Evolutionary conservation across 1,284 basidiomycete species (phyloP).

Genomic region (Wolfiporia cocos): DNA sequence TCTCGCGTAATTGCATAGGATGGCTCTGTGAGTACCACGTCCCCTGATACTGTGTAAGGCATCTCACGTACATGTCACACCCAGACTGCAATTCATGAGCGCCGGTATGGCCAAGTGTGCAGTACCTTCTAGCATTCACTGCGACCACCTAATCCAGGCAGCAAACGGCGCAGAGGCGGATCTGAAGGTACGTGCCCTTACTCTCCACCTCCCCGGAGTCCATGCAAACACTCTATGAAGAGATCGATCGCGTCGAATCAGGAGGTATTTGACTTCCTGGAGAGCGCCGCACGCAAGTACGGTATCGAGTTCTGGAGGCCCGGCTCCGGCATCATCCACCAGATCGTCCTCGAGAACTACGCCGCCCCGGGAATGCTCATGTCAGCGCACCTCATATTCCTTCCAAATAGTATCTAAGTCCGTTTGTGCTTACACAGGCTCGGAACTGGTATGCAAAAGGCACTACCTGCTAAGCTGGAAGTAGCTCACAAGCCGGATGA

Average conservation of each 20-base stretch:
- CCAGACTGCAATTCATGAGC: conserved; percentile 96
- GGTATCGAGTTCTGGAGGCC: conserved; percentile 96
- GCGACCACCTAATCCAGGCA: conserved; percentile 97
- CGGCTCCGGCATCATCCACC: conserved; percentile 95
- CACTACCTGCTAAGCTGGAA: conserved; percentile 28
- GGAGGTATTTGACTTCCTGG: conserved; percentile 98
- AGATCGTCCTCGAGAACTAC: conserved; percentile 98
- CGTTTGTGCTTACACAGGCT: conserved; percentile 42
- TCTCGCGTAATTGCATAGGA: no score
- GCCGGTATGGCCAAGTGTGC: conserved; percentile 84
- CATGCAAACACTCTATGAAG: conserved; percentile 30
- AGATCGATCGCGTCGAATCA: conserved; percentile 85
- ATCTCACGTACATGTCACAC: conserved; percentile 4
- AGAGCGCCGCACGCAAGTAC: conserved; percentile 93
- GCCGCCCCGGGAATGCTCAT: conserved; percentile 86
- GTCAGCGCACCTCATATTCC: conserved; percentile 32
- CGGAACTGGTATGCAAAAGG: conserved; percentile 72
- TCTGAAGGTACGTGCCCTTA: conserved; percentile 54
- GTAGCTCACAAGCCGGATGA: background rate
- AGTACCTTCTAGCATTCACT: conserved; percentile 88
- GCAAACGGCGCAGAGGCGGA: conserved; percentile 78
- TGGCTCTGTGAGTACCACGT: conserved; percentile 63
- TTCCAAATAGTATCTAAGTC: conserved; percentile 1
- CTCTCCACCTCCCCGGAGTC: background rate
- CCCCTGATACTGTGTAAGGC: background rate